Conservation (phyloP, 371 early-diverging fungal genomes). For the Apophysomyces trapeziformis region DNA sequence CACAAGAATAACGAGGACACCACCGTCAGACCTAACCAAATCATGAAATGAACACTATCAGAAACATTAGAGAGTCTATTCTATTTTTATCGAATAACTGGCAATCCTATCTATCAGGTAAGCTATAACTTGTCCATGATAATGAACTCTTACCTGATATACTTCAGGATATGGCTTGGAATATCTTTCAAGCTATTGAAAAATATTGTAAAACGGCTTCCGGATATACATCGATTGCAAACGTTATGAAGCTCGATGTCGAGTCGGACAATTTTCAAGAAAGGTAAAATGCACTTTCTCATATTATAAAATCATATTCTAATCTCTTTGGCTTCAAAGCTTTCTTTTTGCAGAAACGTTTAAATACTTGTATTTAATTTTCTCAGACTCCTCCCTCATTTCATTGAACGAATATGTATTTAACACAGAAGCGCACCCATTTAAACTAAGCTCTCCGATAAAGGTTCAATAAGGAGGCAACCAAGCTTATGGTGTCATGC, state of each 20-base stretch:
- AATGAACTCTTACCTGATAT: constrained; percentile 64
- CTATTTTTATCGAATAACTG: constrained; percentile 71
- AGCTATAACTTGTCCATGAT: constrained; percentile 57
- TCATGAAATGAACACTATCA: constrained; percentile 8
- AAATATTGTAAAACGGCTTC: constrained; percentile 45
- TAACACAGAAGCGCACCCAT: constrained; percentile 90
- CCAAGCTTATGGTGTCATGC: neutral
- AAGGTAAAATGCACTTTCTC: constrained; percentile 31
- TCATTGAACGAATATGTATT: constrained; percentile 84
- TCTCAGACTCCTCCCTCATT: constrained; percentile 53
- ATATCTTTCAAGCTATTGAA: constrained; percentile 61
- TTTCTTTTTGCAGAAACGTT: constrained; percentile 94
- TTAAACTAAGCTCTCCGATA: constrained; percentile 25
- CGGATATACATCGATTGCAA: constrained; percentile 40
- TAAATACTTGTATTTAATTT: constrained; percentile 92
- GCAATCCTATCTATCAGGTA: constrained; percentile 63
- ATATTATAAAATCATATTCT: neutral
- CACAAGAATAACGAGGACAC: neutral
- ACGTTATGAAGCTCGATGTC: constrained; percentile 34
- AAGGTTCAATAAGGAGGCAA: neutral
- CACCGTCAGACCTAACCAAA: neutral
- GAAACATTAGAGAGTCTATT: constrained; percentile 83
- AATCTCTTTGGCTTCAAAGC: constrained; percentile 28
- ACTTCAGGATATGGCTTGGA: constrained; percentile 76
- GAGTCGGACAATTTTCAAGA: constrained; percentile 55